Base-by-base conservation (phyloP, 2,329 filamentous ascomycete species). In the Talaromyces sp. region DNA sequence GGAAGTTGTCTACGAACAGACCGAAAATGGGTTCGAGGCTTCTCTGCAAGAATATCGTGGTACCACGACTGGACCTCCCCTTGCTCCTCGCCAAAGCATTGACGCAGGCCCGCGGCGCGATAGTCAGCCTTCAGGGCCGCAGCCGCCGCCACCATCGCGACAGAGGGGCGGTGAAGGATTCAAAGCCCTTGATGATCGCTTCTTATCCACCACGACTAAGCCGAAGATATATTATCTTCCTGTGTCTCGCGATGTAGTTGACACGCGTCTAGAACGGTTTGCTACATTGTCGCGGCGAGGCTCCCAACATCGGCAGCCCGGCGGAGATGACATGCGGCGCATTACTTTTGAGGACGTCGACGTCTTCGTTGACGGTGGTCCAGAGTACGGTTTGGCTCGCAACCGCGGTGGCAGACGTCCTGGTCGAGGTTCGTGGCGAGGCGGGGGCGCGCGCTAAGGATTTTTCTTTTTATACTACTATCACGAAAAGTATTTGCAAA, bases 331-430 rank as follows among this genome's bases (percentile, higher is more conserved):
- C 57, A 85, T 85, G 75, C 87, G 90, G 70, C 82, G 89, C 34
- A 92, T 91, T 72, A 89, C 87, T 0, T 92, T 92, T 67, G 89
- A 92, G 72, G 79, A 87, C 61, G 82, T 81, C 0, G 85, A 87
- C 63, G 70, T 75, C 5, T 86, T 92, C 59, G 88, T 92, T 52
- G 89, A 92, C 72, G 82, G 87, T 59, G 90, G 89, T 14, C 85
- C 85, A 16, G 90, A 92, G 72, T 86, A 88, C 61, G 72, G 72
- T 36, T 70, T 73, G 55, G 69, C 75, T 23, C 75, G 75, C 23
- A 73, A 78, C 9, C 76, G 77, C 36, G 71, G 68, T 61, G 74
- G 72, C 59, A 69, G 67, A 60, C 68, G 69, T 30, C 64, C 73
- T 30, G 70, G 74, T 53, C 67, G 70, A 50, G 73, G 72, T 36